phyloP scores from a whole-genome alignment of 148 eudicot genomes.

The Nepenthes gracilis region DNA sequence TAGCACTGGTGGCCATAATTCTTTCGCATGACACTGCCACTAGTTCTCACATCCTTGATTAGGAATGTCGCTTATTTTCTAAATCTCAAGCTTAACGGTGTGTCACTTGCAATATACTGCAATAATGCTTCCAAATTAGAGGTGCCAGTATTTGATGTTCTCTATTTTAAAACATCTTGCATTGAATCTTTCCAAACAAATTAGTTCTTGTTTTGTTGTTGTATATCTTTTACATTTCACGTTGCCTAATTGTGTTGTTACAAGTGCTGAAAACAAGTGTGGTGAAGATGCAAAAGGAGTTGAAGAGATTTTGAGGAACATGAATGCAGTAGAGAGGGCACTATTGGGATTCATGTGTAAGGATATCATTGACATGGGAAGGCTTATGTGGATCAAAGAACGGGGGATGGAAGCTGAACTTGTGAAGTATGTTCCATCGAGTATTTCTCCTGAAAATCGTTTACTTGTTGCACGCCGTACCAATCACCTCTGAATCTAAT shows the following conservation, averaged over 20 bases:
- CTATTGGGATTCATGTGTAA: constrained; percentile 87
- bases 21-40: too few species aligned
- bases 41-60: too few species aligned
- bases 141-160: too few species aligned
- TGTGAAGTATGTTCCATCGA: constrained; percentile 66
- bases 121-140: too few species aligned
- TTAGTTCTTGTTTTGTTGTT: not conserved
- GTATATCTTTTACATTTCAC: not conserved
- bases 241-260: not conserved
- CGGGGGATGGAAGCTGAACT: constrained; percentile 47
- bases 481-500: not conserved
- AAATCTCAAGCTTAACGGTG: too few species aligned
- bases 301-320: constrained; percentile 40
- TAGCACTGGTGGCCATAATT: too few species aligned
- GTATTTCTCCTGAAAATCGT: constrained; percentile 82
- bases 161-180: too few species aligned
- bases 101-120: too few species aligned
- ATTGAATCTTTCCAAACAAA: too few species aligned
- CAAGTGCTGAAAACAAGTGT: constrained; percentile 4
- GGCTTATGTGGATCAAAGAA: constrained; percentile 74
- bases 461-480: constrained; percentile 51
- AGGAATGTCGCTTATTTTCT: too few species aligned
- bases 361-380: constrained; percentile 84
- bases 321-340: constrained; percentile 63
- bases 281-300: constrained; percentile 21